A percentile compares a stretch with the other conserved stretches of the same genome.
These are phyloP conservation scores for Trametes cubensis DNA, from an alignment of 768 basidiomycete species.

Conservation along the genomic window DNA sequence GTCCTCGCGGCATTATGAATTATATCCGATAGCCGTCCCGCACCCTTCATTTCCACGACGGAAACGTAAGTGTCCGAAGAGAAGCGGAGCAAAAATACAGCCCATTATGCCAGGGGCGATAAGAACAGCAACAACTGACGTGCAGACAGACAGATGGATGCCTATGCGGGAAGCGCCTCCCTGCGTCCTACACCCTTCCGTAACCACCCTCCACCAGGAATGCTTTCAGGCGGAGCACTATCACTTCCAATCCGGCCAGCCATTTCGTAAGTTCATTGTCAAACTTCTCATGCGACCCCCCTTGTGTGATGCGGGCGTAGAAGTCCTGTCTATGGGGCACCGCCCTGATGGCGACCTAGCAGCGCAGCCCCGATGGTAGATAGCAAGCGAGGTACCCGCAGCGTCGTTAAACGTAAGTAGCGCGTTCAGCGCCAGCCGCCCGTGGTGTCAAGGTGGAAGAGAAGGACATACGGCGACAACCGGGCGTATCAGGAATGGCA, in stretches of 20 bases:
- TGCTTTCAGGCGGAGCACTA: constrained; percentile 50
- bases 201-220: constrained; percentile 63
- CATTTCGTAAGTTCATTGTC: constrained; percentile 58
- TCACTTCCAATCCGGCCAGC: constrained; percentile 58
- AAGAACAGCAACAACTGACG: constrained; percentile 20
- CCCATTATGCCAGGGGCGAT: constrained; percentile 12
- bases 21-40: constrained; percentile 20
- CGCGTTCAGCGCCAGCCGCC: background rate
- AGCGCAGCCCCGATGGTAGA: constrained; percentile 11
- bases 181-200: constrained; percentile 47
- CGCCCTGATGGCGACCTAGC: constrained; percentile 46
- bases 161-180: constrained; percentile 10
- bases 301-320: constrained; percentile 61
- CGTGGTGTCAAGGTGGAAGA: constrained; percentile 22
- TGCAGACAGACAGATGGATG: constrained; percentile 16
- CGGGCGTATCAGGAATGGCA: constrained; percentile 66
- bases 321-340: constrained; percentile 66
- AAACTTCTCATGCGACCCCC: constrained; percentile 57
- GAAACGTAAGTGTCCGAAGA: constrained; percentile 16
- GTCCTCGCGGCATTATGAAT: constrained; percentile 23
- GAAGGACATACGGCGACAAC: constrained; percentile 57
- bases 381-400: constrained; percentile 2
- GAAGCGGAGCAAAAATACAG: constrained; percentile 12
- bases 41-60: constrained; percentile 3
- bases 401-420: background rate